Base-by-base conservation (phyloP, 148 eudicot genomes). In the Camellia granthamiana region DNA sequence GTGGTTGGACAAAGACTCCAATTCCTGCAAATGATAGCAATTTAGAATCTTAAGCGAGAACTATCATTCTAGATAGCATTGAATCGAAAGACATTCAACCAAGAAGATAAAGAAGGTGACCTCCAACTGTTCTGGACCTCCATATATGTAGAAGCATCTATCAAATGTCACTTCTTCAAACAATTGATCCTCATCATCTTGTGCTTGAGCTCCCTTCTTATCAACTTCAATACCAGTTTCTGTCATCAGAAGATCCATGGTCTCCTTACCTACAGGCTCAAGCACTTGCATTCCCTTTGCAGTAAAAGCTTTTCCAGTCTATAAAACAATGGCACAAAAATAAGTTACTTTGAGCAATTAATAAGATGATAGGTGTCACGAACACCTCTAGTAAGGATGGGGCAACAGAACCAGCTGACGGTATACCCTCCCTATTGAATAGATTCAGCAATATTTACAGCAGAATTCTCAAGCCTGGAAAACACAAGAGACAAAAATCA, bases 71-170 rank as follows among this genome's bases (percentile, higher is more conserved):
- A 83, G 16, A 16, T 38, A 19, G 72, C 44, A 76, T 10, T 41
- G 42, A 14, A 19, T 61, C 3, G 9, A 69, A 74, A 19, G 13
- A 58, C 21, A 3, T 21, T 46, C 61, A 43, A 18, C 41, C 74
- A 42, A 41, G 12, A 51, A 18, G 43, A 51, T 54, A 80, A 42
- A 77, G 55, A 51, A 65, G 63, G 54, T 75, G 59, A 93, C 98
- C 96, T 93, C 94, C 77, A 95, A 83, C 70, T 90, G 97, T 82
- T 95, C 98, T 69, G 98, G 97, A 73, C 98, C 98, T 82, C 98
- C 98, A 85, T 95, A 93, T 65, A 93, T 95, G 84, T 95, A 95
- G 83, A 95, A 95, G 83, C 97, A 95, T 65, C 98, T 85, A 81
- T 95, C 97, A 83, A 95, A 95, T 23, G 91, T 84, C 79, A 91